These are phyloP conservation scores for Isoetes taiwanensis DNA, from an alignment of 75 land plant species.

Conservation along the genomic window DNA sequence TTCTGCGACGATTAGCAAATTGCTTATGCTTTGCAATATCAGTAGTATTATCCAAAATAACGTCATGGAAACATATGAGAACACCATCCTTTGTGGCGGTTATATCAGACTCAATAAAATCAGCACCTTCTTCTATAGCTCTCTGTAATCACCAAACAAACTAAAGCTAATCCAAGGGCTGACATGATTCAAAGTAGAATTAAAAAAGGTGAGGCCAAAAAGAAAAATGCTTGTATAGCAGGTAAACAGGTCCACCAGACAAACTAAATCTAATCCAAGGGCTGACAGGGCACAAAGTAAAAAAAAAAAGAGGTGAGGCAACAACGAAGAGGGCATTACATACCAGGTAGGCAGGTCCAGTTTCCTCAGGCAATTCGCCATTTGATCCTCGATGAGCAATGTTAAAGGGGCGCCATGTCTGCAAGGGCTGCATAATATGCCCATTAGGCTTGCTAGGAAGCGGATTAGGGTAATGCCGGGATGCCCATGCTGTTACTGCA, in stretches of 20 bases:
- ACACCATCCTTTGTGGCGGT: slow-evolving; percentile 70
- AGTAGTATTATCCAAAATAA: slow-evolving; percentile 57
- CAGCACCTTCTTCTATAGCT: slow-evolving; percentile 87
- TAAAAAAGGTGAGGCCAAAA: background rate
- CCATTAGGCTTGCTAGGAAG: too few species aligned
- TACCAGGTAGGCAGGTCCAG: slow-evolving; percentile 74
- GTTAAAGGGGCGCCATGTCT: slow-evolving; percentile 60
- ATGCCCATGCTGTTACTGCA: too few species aligned
- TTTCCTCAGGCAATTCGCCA: slow-evolving; percentile 93
- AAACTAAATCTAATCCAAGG: background rate
- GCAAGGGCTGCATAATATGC: slow-evolving; percentile 47
- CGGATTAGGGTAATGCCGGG: too few species aligned
- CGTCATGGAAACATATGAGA: slow-evolving; percentile 79
- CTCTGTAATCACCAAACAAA: slow-evolving; percentile 24
- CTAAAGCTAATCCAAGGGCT: too few species aligned
- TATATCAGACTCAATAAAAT: slow-evolving; percentile 85
- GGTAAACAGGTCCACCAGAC: background rate
- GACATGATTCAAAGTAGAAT: background rate
- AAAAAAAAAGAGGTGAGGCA: background rate
- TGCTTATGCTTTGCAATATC: slow-evolving; percentile 51
- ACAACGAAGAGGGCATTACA: background rate
- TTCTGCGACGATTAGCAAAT: slow-evolving; percentile 47
- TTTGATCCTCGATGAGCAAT: slow-evolving; percentile 90
- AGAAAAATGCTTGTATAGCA: background rate
- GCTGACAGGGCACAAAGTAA: background rate